Conservation (phyloP, 2,329 filamentous ascomycete genomes). For the Thelonectria blattea region DNA sequence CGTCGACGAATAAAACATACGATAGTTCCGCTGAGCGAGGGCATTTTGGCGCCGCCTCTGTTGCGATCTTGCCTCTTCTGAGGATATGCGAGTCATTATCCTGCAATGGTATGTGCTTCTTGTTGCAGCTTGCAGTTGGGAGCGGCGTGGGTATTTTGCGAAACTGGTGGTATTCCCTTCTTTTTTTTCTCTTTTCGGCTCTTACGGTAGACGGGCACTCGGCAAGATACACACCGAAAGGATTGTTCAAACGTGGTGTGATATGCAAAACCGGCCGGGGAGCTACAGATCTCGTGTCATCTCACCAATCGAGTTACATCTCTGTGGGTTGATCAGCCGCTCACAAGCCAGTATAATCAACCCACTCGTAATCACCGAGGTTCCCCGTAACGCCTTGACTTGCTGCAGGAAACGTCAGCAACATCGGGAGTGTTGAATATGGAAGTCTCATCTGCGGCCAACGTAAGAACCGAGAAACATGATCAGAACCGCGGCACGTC, state of each 20-base stretch:
- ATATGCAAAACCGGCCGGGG: no score
- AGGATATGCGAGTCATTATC: neutral
- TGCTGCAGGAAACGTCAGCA: constrained; percentile 13
- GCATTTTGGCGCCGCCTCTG: constrained; percentile 3
- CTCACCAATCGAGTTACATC: neutral
- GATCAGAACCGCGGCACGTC: neutral
- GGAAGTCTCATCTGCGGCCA: neutral
- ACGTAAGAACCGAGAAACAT: constrained; percentile 8
- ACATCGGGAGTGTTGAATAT: constrained; percentile 5
- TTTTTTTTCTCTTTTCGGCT: neutral
- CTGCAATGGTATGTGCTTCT: neutral
- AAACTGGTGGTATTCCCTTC: neutral
- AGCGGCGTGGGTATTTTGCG: neutral
- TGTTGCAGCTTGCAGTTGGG: neutral
- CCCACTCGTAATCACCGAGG: constrained; percentile 1
- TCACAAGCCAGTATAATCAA: neutral
- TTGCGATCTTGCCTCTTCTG: neutral
- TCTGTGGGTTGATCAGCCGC: neutral
- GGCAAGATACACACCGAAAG: neutral
- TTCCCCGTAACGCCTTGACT: neutral
- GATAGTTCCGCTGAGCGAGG: constrained; percentile 11
- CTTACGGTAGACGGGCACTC: no score
- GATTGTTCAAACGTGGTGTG: no score
- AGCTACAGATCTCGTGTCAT: no score
- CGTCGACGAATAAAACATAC: neutral